Evolutionary conservation across 768 basidiomycete genomes (phyloP).

Genomic region (Baorangia bicolor): DNA sequence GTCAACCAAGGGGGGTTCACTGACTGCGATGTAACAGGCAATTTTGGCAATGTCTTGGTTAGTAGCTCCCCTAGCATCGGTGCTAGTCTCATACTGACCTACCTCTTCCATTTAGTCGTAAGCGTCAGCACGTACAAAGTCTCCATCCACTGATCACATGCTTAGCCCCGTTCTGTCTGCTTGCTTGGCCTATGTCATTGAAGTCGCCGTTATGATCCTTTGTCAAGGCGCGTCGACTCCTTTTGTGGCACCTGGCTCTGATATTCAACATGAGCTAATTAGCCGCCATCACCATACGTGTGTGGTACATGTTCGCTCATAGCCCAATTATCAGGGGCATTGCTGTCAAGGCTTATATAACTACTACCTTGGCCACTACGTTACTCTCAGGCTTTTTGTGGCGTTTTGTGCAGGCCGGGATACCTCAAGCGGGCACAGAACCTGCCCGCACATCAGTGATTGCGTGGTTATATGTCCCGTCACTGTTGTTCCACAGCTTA

Average conservation of each 20-base stretch:
- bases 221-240: conserved; percentile 14
- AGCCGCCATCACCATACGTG: conserved; percentile 17
- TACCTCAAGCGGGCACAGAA: not conserved
- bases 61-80: not conserved
- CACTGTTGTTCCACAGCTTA: conserved; percentile 12
- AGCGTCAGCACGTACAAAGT: not conserved
- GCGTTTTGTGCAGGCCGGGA: not conserved
- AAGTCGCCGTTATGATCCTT: not conserved
- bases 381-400: not conserved
- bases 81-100: not conserved
- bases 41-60: not conserved
- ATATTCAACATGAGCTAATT: not conserved
- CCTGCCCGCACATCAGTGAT: not conserved
- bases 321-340: not conserved
- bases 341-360: not conserved
- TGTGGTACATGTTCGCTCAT: conserved; percentile 20
- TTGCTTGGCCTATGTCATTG: not conserved
- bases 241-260: not conserved
- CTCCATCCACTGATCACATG: not conserved
- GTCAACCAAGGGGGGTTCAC: not conserved
- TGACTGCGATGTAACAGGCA: not conserved
- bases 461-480: conserved; percentile 12
- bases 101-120: not conserved
- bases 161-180: not conserved
- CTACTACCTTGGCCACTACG: not conserved